These are phyloP conservation scores for Suillus clintonianus DNA, from an alignment of 768 basidiomycete genomes.

Conservation along the genomic window DNA sequence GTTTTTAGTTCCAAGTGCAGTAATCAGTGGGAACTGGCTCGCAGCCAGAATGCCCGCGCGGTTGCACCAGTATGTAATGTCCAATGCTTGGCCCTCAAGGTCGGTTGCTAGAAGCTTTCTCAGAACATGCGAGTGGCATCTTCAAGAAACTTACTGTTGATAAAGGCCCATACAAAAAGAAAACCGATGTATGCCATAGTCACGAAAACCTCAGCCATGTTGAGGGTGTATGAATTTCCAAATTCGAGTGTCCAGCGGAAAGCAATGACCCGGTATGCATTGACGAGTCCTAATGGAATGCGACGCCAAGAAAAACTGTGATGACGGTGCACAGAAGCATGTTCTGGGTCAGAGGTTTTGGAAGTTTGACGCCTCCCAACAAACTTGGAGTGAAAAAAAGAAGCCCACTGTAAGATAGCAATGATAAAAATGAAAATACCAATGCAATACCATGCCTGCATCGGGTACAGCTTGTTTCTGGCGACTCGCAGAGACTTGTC, in stretches of 20 bases:
- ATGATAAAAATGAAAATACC: slow-evolving; percentile 13
- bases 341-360: slow-evolving; percentile 5
- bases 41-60: slow-evolving; percentile 44
- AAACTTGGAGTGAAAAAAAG: slow-evolving; percentile 15
- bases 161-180: slow-evolving; percentile 43
- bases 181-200: slow-evolving; percentile 45
- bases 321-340: slow-evolving; percentile 14
- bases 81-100: slow-evolving; percentile 15
- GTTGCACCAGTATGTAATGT: slow-evolving; percentile 29
- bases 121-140: not conserved
- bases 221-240: slow-evolving; percentile 38
- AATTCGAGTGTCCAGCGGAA: slow-evolving; percentile 49
- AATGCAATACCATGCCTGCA: slow-evolving; percentile 14
- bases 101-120: slow-evolving; percentile 19
- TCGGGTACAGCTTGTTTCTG: slow-evolving; percentile 9
- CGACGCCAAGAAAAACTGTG: slow-evolving; percentile 41
- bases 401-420: slow-evolving; percentile 13
- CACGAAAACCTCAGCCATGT: slow-evolving; percentile 44
- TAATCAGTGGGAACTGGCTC: slow-evolving; percentile 54
- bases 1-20: slow-evolving; percentile 62
- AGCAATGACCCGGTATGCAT: slow-evolving; percentile 44
- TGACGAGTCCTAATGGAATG: slow-evolving; percentile 35
- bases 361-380: not conserved
- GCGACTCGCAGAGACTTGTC: slow-evolving; percentile 4
- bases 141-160: slow-evolving; percentile 41